Conservation (phyloP, 768 basidiomycete genomes). For the Dioszegia hungarica region DNA sequence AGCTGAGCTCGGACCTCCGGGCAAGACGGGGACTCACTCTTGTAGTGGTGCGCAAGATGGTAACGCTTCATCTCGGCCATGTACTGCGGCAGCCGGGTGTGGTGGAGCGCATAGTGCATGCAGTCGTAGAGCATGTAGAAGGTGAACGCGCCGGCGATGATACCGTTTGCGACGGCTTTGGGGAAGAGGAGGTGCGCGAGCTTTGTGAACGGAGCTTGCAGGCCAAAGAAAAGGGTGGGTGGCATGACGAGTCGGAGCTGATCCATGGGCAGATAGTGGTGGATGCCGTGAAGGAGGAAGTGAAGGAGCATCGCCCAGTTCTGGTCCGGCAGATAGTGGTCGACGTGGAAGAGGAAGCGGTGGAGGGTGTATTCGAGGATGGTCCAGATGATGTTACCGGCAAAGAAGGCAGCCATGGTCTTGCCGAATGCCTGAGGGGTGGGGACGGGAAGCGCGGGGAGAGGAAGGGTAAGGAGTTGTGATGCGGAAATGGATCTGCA, state of each 20-base stretch:
- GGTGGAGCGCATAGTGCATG: constrained; percentile 82
- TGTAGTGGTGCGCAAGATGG: constrained; percentile 96
- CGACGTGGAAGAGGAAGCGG: constrained; percentile 96
- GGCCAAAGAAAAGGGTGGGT: constrained; percentile 67
- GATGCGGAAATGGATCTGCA: constrained; percentile 37
- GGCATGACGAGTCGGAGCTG: constrained; percentile 95
- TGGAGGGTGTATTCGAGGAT: constrained; percentile 87
- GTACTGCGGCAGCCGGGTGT: constrained; percentile 78
- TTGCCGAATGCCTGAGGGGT: constrained; percentile 55
- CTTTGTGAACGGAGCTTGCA: constrained; percentile 80
- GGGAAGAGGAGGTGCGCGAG: constrained; percentile 82
- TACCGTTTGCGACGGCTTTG: constrained; percentile 75
- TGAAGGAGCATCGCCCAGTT: constrained; percentile 76
- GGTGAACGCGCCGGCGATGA: constrained; percentile 71
- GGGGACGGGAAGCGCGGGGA: constrained; percentile 54
- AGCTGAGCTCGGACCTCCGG: constrained; percentile 7
- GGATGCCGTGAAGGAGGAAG: constrained; percentile 89
- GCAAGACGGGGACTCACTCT: constrained; percentile 53
- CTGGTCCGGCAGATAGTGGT: constrained; percentile 75
- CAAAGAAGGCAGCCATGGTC: constrained; percentile 64
- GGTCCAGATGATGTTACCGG: constrained; percentile 90
- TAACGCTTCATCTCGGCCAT: constrained; percentile 92
- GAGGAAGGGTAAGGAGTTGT: constrained; percentile 22
- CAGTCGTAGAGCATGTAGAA: constrained; percentile 52
- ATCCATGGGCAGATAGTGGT: constrained; percentile 98